Evolutionary conservation across 805 yeast species (phyloP), one percentile per base, ranked within the genome.

Genomic region (Lachancea kluyveri): DNA sequence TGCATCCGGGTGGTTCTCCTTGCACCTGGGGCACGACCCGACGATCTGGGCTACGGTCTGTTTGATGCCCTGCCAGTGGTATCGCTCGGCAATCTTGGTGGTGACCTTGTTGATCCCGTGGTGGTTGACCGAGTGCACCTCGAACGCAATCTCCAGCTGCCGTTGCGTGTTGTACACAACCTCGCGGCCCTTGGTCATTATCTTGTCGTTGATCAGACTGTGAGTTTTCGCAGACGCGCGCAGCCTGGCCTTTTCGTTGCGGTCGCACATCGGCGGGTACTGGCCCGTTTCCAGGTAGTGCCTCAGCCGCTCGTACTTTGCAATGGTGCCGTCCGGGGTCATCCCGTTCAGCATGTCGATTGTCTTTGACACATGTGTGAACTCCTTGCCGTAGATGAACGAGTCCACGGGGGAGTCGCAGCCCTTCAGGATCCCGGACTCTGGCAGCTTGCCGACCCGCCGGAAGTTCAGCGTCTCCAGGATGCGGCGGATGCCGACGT

Each of bases 61-160:
- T 57, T 92, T 88, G 41, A 90, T 82, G 31, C 94, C 72, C 1
- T 86, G 74, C 96, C 97, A 90, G 55, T 86, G 94, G 46, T 82
- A 90, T 44, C 73, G 72, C 40, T 82, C 92, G 1, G 88, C 73
- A 11, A 92, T 73, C 11, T 71, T 60, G 0, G 90, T 63, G 0
- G 96, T 87, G 2, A 94, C 79, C 49, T 79, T 84, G 60, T 90
- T 90, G 41, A 90, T 86, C 8, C 97, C 97, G 8, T 79, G 79
- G 52, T 90, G 98, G 26, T 69, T 72, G 13, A 68, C 57, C 41
- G 68, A 52, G 53, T 90, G 98, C 13, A 75, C 60, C 26, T 78
- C 80, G 6, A 74, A 68, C 20, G 88, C 84, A 18, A 90, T 77
- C 41, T 75, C 78, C 27, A 79, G 52, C 58, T 88, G 97, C 31